Conservation (phyloP, 305 asterid species). For the Fraxinus platypoda region DNA sequence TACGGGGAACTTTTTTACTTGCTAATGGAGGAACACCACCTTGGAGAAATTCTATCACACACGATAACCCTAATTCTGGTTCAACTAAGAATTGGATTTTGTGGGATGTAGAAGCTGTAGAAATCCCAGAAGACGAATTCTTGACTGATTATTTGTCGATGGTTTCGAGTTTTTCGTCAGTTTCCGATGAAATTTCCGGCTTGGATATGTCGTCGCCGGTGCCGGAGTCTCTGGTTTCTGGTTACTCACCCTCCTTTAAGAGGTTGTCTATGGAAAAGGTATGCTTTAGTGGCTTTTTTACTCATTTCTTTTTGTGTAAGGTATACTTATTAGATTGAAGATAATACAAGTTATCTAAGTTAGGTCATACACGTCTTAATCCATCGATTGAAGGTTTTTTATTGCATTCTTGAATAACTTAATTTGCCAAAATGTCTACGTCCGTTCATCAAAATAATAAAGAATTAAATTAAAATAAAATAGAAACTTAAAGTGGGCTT, state of each 20-base stretch:
- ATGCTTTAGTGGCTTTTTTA: not conserved
- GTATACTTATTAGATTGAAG: not conserved
- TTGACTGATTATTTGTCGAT: conserved; percentile 56
- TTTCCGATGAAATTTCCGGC: conserved; percentile 67
- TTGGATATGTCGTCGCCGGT: conserved; percentile 35
- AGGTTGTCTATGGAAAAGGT: conserved; percentile 51
- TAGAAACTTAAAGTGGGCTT: not conserved
- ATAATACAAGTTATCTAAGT: not conserved
- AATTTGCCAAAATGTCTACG: not conserved
- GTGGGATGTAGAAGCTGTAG: conserved; percentile 73
- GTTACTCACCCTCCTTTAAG: conserved; percentile 38
- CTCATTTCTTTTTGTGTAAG: not conserved
- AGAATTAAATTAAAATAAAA: too few species aligned
- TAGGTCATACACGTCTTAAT: not conserved
- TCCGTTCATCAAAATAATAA: not conserved
- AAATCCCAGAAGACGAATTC: conserved; percentile 69
- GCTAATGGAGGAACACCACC: conserved; percentile 94
- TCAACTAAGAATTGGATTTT: conserved; percentile 64
- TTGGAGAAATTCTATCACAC: conserved; percentile 80
- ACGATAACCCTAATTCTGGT: conserved; percentile 50
- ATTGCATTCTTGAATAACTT: not conserved
- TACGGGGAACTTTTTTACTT: conserved; percentile 59
- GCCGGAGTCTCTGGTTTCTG: conserved; percentile 55
- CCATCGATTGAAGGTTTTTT: not conserved
- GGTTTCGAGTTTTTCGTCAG: conserved; percentile 67